Evolutionary conservation across 768 basidiomycete species (phyloP), one percentile per base, ranked within the genome.

Genomic region (Tremella yokohamensis): DNA sequence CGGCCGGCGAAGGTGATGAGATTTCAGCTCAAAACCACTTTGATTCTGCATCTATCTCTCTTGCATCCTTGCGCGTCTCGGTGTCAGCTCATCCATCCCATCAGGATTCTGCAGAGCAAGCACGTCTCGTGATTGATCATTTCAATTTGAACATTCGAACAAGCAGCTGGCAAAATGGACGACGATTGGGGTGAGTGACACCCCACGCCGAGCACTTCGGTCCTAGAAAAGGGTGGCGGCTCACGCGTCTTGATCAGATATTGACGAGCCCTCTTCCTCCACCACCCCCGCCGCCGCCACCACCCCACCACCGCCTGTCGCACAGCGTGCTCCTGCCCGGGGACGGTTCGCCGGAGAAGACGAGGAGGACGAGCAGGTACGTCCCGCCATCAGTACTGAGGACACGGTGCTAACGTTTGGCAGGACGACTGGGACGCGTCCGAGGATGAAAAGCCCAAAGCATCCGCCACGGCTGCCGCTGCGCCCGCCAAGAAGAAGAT

Each of bases 391-490:
- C 42, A 11, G 4, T 4, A 34, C 29, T 11, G 11, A 11, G 29
- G 29, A 34, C 29, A 34, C 4, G 6, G 29, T 34, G 29, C 29
- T 34, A 34, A 34, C 6, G 29, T 11, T 34, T 34, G 18, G 29
- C 68, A 94, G 90, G 91, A 89, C 77, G 93, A 96, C 77, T 98
- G 94, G 94, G 93, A 98, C 67, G 88, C 81, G 34, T 87, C 87
- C 0, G 89, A 89, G 54, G 83, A 85, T 53, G 80, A 80, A 68
- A 80, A 79, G 60, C 77, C 81, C 4, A 75, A 80, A 40, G 53
- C 82, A 1, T 75, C 81, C 7, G 74, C 79, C 4, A 61, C 74
- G 13, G 56, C 63, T 13, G 59, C 83, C 0, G 83, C 80, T 47
- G 85, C 85, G 16, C 85, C 89, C 2, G 84, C 86, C 1, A 90